Base-by-base conservation (phyloP, 2,329 filamentous ascomycete genomes). In the Dactylonectria estremocensis region DNA sequence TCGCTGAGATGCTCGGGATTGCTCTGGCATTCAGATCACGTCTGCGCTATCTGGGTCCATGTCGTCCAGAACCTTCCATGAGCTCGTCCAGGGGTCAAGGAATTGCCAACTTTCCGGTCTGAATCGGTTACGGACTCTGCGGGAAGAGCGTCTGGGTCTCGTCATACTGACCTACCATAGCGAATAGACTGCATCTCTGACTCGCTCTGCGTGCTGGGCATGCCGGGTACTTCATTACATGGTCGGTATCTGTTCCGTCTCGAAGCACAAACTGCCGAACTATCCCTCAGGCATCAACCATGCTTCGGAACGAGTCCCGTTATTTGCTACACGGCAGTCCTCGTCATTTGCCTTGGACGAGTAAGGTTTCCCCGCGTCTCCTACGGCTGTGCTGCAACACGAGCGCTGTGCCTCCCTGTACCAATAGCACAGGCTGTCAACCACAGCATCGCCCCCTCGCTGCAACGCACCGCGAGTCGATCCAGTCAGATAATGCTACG, bases 401-500 rank as follows among this genome's bases (percentile, higher is more conserved):
- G 24, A 28, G 24, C 4, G 24, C 24, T 53, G 35, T 52, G 18
- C 16, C 10, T n/a, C 50, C 66, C 62, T 59, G 69, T 67, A 74
- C 73, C 73, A 75, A 75, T 75, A 35, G 70, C 69, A 48, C 66
- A 67, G 62, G 56, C 66, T 66, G 62, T 73, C 73, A 69, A 71
- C 73, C 71, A 28, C 24, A 64, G 54, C 66, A 56, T 48, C 64
- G 60, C 67, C 70, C 52, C 49, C 56, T 66, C 69, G 53, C 66
- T 67, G 63, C 67, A 66, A 60, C 24, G 59, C 59, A 24, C 22
- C 54, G 64, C 69, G 72, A 48, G 64, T 54, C 66, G 68, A 68
- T 56, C 54, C 24, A 50, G 63, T 55, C 40, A 35, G 40, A 52
- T 18, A 10, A 28, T 56, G 65, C 64, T 40, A 61, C 61, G 40